Evolutionary conservation across 805 yeast genomes (phyloP).

Genomic region (Suhomyces xylopsoci): DNA sequence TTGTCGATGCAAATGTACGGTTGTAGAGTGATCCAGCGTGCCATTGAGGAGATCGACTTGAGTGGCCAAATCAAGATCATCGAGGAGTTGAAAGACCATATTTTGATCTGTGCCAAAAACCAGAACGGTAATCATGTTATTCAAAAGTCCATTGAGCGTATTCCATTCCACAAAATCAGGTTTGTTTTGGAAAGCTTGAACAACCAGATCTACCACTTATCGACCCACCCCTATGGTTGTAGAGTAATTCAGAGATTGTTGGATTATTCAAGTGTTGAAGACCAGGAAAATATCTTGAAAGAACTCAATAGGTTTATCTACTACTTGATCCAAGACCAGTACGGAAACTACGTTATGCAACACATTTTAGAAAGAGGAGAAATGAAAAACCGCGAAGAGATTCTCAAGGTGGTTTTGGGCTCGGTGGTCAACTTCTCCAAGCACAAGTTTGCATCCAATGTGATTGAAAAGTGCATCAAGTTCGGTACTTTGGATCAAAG

Average conservation of each 20-base stretch:
- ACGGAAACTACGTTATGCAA: slow-evolving; percentile 96
- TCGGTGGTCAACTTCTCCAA: slow-evolving; percentile 80
- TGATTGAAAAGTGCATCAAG: slow-evolving; percentile 89
- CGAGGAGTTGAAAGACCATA: slow-evolving; percentile 68
- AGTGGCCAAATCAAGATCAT: slow-evolving; percentile 67
- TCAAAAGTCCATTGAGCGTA: slow-evolving; percentile 87
- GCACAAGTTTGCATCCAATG: slow-evolving; percentile 97
- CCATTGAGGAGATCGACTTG: slow-evolving; percentile 67
- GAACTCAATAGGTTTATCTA: slow-evolving; percentile 73
- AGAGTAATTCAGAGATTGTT: slow-evolving; percentile 90
- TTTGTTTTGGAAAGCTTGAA: slow-evolving; percentile 72
- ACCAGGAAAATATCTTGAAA: slow-evolving; percentile 62
- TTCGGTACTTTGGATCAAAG: slow-evolving; percentile 67
- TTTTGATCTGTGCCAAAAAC: slow-evolving; percentile 62
- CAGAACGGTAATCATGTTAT: slow-evolving; percentile 98
- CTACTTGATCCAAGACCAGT: slow-evolving; percentile 88
- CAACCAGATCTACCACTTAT: slow-evolving; percentile 73
- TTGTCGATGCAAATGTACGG: slow-evolving; percentile 95
- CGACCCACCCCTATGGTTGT: slow-evolving; percentile 97
- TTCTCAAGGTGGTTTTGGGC: slow-evolving; percentile 66
- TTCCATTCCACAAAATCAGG: slow-evolving; percentile 66
- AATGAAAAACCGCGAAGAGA: slow-evolving; percentile 54
- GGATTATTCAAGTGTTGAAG: slow-evolving; percentile 67
- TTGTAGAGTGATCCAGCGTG: slow-evolving; percentile 94
- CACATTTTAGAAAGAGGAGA: slow-evolving; percentile 87